Evolutionary conservation across 2,329 filamentous ascomycete genomes (phyloP).

Genomic region (Colletotrichum liaoningense): DNA sequence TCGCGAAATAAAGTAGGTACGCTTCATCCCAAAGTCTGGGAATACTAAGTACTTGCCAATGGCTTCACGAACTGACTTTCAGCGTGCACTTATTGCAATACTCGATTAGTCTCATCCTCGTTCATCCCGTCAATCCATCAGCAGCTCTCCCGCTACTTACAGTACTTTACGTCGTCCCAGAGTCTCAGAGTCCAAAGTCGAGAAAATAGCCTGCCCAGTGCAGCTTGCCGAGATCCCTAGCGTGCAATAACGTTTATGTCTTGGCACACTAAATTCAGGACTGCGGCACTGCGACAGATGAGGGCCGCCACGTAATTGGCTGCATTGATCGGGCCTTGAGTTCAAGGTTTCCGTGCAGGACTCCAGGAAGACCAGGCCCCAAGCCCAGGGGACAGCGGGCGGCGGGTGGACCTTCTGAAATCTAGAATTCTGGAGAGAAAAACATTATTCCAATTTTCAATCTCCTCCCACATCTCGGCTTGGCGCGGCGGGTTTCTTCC

Average conservation of each 20-base stretch:
- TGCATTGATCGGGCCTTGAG: background rate
- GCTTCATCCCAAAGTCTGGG: background rate
- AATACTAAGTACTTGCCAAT: background rate
- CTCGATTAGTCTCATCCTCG: background rate
- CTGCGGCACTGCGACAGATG: background rate
- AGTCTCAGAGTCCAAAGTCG: background rate
- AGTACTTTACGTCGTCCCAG: too few relatives aligned
- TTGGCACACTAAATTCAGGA: conserved; percentile 20
- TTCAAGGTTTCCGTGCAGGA: background rate
- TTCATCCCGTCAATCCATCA: background rate
- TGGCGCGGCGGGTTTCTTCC: background rate
- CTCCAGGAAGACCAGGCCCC: background rate
- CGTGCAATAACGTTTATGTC: background rate
- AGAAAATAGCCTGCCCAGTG: background rate
- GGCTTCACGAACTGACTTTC: background rate
- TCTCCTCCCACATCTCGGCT: background rate
- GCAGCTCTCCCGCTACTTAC: background rate
- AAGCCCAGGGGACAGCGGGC: too few relatives aligned
- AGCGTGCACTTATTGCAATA: background rate
- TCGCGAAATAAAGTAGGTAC: too few relatives aligned
- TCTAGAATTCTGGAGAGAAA: background rate
- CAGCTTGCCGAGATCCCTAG: background rate
- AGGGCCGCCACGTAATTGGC: background rate
- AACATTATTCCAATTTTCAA: background rate
- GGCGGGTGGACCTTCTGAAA: background rate